A percentile compares a stretch with the other conserved stretches of the same genome.
phyloP scores from a whole-genome alignment of 768 basidiomycete species.

The Filobasidium floriforme region DNA sequence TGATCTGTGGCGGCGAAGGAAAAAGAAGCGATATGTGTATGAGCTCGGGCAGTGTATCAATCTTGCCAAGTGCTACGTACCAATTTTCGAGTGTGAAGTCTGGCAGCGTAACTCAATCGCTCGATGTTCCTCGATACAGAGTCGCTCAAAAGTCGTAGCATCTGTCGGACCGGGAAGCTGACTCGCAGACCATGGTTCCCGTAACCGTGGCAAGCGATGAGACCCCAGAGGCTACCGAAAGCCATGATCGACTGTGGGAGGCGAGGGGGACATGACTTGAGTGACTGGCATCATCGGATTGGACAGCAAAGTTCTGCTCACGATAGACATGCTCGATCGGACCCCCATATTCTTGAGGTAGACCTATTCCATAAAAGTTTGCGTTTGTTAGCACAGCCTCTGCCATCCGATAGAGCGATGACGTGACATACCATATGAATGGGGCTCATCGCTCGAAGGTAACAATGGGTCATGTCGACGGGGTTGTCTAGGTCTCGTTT shows the following conservation, averaged over 20 bases:
- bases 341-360: constrained; percentile 76
- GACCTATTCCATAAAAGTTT: constrained; percentile 28
- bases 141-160: constrained; percentile 69
- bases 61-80: constrained; percentile 46
- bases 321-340: constrained; percentile 76
- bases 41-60: too few species aligned
- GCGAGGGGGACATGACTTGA: not conserved
- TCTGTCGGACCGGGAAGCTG: constrained; percentile 74
- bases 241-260: constrained; percentile 63
- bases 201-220: constrained; percentile 71
- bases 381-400: not conserved
- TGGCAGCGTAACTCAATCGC: constrained; percentile 65
- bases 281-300: constrained; percentile 9
- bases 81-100: constrained; percentile 67
- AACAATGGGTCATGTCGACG: constrained; percentile 75
- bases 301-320: constrained; percentile 43
- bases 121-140: constrained; percentile 73
- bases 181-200: constrained; percentile 72
- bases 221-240: constrained; percentile 71
- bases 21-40: not conserved
- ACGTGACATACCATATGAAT: constrained; percentile 51
- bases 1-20: constrained; percentile 51
- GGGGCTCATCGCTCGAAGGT: constrained; percentile 77
- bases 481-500: constrained; percentile 62
- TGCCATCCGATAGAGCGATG: constrained; percentile 10